Base-by-base conservation (phyloP, 1,139 yeast species). In the Taphrina pruni region DNA sequence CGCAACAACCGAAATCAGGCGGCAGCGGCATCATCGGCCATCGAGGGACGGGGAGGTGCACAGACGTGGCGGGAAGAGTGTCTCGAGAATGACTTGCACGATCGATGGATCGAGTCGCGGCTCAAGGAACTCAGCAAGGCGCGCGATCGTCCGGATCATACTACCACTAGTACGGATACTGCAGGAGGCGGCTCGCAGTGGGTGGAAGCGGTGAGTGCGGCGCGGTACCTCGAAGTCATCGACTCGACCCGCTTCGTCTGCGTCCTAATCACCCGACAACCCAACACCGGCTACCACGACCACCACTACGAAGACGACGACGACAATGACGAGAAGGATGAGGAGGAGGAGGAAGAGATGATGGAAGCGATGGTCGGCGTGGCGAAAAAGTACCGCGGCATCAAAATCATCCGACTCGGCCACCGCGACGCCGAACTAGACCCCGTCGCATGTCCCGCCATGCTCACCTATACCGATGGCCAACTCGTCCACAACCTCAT, bases 391-490 rank as follows among this genome's bases (percentile, higher is more conserved):
- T 60, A 71, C 46, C n/a, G 38, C 38, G 43, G 64, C 54, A 32
- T 64, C 35, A 48, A 36, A 21, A 67, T 70, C 14, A 45, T 66
- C 17, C 26, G 6, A 14, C 48, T 71, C 60, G 48, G 26, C 20
- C 55, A 52, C 50, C 45, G 20, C 11, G 70, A 71, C 39, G 60
- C 72, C 2, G 72, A 68, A 20, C 43, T 71, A 35, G 72, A 70
- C 52, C 32, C 26, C 36, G 61, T 58, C 20, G 66, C 70, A 9
- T 57, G 71, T 17, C 72, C 72, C n/a, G 69, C 72, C 20, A 20
- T 71, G 20, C 60, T 71, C 39, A 70, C 51, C 17, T 71, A 71
- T 46, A 17, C 32, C 14, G 32, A 70, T n/a, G 72, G 72, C 12
- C 48, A 68, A 12, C 60, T 71, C 45, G 46, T 52, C 17, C 70